Evolutionary conservation across 768 basidiomycete genomes (phyloP).

Genomic region (Lentinula boryana): DNA sequence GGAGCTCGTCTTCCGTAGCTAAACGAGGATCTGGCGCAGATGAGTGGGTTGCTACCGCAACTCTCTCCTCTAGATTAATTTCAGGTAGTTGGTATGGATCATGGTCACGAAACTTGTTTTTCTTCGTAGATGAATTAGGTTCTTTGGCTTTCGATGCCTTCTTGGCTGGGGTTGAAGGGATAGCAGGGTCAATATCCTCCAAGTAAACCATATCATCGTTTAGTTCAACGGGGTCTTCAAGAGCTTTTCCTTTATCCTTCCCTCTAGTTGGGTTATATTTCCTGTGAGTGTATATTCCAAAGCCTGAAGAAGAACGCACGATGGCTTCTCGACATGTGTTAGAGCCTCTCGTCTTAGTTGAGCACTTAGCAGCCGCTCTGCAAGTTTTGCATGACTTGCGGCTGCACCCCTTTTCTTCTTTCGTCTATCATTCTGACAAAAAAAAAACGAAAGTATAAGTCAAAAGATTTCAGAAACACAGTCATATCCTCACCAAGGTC

Average conservation of each 20-base stretch:
- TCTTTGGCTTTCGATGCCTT: constrained; percentile 21
- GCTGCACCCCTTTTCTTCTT: constrained; percentile 90
- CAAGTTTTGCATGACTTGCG: constrained; percentile 77
- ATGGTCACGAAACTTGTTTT: constrained; percentile 62
- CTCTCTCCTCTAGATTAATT: constrained; percentile 58
- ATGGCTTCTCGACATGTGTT: constrained; percentile 43
- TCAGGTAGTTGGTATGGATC: constrained; percentile 95
- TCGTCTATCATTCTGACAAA: constrained; percentile 70
- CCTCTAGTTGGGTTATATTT: constrained; percentile 27
- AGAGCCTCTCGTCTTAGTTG: constrained; percentile 89
- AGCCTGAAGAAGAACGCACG: constrained; percentile 26
- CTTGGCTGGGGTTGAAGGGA: constrained; percentile 46
- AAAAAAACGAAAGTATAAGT: neutral
- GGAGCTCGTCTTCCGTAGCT: constrained; percentile 94
- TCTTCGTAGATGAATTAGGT: constrained; percentile 51
- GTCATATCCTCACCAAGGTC: constrained; percentile 63
- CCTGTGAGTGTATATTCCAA: constrained; percentile 7
- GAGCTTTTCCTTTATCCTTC: constrained; percentile 33
- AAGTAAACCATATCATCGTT: constrained; percentile 79
- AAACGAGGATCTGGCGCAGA: constrained; percentile 80
- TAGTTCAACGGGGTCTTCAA: constrained; percentile 43
- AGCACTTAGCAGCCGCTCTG: constrained; percentile 88
- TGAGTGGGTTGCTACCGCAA: constrained; percentile 57
- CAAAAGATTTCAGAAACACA: neutral
- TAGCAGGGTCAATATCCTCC: constrained; percentile 68